phyloP scores from a whole-genome alignment of 2,329 filamentous ascomycete genomes.

The Akanthomyces lecanii region DNA sequence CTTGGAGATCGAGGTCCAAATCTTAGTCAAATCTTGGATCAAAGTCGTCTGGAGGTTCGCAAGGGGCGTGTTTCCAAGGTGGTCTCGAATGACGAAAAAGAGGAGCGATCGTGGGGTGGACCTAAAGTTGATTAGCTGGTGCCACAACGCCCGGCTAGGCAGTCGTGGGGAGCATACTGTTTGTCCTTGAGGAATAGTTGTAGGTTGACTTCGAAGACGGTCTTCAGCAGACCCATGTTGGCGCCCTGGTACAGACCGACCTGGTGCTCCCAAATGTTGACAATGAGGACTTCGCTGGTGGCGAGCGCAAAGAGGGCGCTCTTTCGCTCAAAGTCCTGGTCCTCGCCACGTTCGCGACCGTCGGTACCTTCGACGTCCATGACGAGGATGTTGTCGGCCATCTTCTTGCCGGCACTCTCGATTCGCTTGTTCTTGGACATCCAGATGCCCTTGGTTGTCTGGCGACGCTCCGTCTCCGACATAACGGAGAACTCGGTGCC shows the following conservation, averaged over 20 bases:
- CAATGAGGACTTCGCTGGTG: conserved; percentile 94
- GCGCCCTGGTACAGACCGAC: conserved; percentile 96
- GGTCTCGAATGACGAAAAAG: conserved; percentile 98
- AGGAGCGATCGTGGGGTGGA: conserved; percentile 85
- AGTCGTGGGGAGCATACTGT: conserved; percentile 55
- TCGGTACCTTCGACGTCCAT: conserved; percentile 99
- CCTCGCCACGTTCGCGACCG: conserved; percentile 90
- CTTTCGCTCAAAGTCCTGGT: conserved; percentile 98
- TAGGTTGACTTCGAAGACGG: conserved; percentile 97
- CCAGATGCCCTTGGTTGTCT: conserved; percentile 99
- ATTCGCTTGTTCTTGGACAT: conserved; percentile 91
- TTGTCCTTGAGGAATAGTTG: conserved; percentile 95
- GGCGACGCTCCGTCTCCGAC: conserved; percentile 87
- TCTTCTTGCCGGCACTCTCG: conserved; percentile 49
- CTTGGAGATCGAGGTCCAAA: conserved; percentile 92
- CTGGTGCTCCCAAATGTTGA: conserved; percentile 99
- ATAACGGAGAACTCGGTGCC: conserved; percentile 96
- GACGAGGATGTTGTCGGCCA: conserved; percentile 97
- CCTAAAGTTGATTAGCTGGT: conserved; percentile 40
- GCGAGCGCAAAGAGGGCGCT: conserved; percentile 95
- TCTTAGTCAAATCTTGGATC: conserved; percentile 82
- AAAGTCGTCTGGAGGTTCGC: conserved; percentile 86
- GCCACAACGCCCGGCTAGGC: not conserved
- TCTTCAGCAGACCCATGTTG: conserved; percentile 98
- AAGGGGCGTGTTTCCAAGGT: conserved; percentile 86